Base-by-base conservation (phyloP, 495 filamentous ascomycete species). In the Neurospora sp. region DNA sequence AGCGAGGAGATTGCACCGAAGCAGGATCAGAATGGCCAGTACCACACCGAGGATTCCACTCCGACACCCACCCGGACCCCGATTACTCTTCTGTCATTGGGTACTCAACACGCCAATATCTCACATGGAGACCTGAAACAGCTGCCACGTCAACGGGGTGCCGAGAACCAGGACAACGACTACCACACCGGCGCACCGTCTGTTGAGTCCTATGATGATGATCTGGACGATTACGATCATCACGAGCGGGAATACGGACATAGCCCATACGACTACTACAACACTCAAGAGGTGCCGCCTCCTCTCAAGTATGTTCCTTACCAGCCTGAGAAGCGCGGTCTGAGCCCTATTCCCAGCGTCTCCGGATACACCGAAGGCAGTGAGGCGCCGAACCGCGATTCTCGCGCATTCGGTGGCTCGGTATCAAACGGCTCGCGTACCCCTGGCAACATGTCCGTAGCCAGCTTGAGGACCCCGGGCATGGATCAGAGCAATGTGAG, bases 331-430 rank as follows among this genome's bases (percentile, higher is more conserved):
- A 84, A 85, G 40, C 90, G 91, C 39, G 88, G 88, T 16, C 81
- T 94, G 27, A 97, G 94, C 80, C 94, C 94, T 0, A 93, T 96
- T 70, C 94, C 95, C 74, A 97, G 94, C 73, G 91, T 96, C 38
- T 93, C 92, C 0, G 94, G 94, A 70, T 92, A 91, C 74, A 88
- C 86, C 9, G 85, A 87, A 40, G 82, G 81, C 35, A 86, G 82
- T 59, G 88, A 88, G 61, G 70, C 78, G 10, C 83, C 79, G 14
- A 81, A 85, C 66, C 84, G 84, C 69, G 84, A 89, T 59, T 87
- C 87, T 16, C 53, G 53, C 53, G 53, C 53, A 35, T 66, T 66
- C 53, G 53, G 53, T 35, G 53, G 53, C 53, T 66, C 53, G 27
- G 53, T 35, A 37, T 66, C 53, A 31, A 66, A 35, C 53, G 53